These are phyloP conservation scores for Metarhizium robertsii DNA, from an alignment of 2,329 filamentous ascomycete species.

Conservation along the genomic window DNA sequence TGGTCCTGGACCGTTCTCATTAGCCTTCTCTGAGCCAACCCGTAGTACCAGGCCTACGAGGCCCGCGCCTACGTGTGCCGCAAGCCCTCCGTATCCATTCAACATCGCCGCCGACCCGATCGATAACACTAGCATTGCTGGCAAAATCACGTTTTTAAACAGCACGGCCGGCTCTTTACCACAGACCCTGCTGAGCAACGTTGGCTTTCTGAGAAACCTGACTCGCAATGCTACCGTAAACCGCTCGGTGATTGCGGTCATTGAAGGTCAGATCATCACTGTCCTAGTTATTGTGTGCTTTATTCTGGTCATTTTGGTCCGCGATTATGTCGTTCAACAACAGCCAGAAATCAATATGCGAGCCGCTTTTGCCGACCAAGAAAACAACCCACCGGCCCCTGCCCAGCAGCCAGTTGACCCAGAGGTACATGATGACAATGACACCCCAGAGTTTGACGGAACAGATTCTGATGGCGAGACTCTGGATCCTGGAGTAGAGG, in stretches of 20 bases:
- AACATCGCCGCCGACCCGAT: conserved; percentile 7
- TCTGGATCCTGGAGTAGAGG: conserved; percentile 16
- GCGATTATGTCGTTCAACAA: conserved; percentile 97
- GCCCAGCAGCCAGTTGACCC: conserved; percentile 12
- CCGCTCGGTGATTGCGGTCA: conserved; percentile 66
- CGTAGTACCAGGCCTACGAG: not conserved
- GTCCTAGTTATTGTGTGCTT: conserved; percentile 85
- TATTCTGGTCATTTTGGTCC: conserved; percentile 91
- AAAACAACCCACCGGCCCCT: conserved; percentile 14
- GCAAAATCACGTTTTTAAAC: conserved; percentile 10
- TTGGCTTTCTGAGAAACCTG: conserved; percentile 46
- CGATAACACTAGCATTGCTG: not conserved
- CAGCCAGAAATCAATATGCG: conserved; percentile 86
- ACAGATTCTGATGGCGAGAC: conserved; percentile 25
- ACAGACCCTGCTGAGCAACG: conserved; percentile 44
- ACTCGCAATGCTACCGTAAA: conserved; percentile 68
- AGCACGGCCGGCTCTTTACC: conserved; percentile 8
- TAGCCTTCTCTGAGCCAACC: not conserved
- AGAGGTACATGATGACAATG: conserved; percentile 4
- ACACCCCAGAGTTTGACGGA: conserved; percentile 13
- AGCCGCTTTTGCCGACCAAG: conserved; percentile 46
- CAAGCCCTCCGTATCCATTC: not conserved
- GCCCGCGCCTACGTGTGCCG: not conserved
- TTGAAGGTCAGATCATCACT: conserved; percentile 93
- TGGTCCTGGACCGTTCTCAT: conserved; percentile 20